Percentiles rank a stretch among this genome's conserved stretches.
phyloP scores from a whole-genome alignment of 2,329 filamentous ascomycete species.

The Aaosphaeria pasadenensis region DNA sequence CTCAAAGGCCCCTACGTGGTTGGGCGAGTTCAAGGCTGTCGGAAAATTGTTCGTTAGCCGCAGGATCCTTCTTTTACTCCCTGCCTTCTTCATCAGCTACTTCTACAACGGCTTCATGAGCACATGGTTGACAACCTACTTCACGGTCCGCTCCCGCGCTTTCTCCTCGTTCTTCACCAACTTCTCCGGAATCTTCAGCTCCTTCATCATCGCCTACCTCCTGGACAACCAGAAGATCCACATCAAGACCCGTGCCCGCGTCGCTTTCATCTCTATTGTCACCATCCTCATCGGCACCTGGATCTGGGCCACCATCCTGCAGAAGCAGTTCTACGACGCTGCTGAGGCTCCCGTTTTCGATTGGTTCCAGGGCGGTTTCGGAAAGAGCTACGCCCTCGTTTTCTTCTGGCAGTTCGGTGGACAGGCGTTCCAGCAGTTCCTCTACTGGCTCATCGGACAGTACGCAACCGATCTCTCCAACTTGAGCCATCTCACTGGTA shows the following conservation, averaged over 20 bases:
- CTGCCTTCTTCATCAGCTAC: constrained; percentile 38
- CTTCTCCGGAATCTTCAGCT: constrained; percentile 35
- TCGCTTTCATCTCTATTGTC: constrained; percentile 27
- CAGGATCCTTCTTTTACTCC: constrained; percentile 29
- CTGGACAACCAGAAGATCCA: constrained; percentile 31
- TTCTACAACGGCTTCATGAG: constrained; percentile 37
- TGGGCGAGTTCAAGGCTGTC: constrained; percentile 27
- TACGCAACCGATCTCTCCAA: constrained; percentile 31
- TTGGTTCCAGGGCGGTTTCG: constrained; percentile 34
- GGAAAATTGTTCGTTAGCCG: constrained; percentile 28
- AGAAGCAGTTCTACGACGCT: constrained; percentile 31
- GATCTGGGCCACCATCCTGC: constrained; percentile 34
- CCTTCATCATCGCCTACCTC: constrained; percentile 31
- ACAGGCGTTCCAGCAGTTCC: constrained; percentile 35
- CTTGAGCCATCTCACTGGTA: constrained; percentile 32
- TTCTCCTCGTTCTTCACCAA: constrained; percentile 37
- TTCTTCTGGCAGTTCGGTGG: constrained; percentile 38
- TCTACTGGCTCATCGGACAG: constrained; percentile 37
- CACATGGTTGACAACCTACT: constrained; percentile 34
- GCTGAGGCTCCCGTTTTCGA: constrained; percentile 25
- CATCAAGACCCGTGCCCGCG: constrained; percentile 30
- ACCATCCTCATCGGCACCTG: constrained; percentile 30
- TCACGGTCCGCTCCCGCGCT: constrained; percentile 33
- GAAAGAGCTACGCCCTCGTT: constrained; percentile 29
- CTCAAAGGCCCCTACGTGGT: constrained; percentile 19